These are phyloP conservation scores for Lentinula guzmanii DNA, from an alignment of 768 basidiomycete genomes.

Conservation along the genomic window DNA sequence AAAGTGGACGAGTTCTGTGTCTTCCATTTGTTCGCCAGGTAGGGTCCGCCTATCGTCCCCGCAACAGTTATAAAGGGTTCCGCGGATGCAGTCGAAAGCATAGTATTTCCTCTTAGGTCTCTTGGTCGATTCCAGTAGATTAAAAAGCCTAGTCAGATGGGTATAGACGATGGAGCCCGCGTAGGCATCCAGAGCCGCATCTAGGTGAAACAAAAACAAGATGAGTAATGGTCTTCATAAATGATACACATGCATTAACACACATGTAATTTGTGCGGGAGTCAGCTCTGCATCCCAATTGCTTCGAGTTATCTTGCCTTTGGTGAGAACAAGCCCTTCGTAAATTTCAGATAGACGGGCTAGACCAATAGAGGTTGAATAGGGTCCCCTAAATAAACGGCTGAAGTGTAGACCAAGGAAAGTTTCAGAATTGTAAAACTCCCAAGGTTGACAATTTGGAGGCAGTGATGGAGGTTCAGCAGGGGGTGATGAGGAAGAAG, in stretches of 20 bases:
- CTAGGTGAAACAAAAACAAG: slow-evolving; percentile 23
- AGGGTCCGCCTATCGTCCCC: slow-evolving; percentile 22
- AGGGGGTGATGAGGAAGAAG: background rate
- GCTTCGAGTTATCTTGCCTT: slow-evolving; percentile 56
- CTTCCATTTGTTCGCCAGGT: background rate
- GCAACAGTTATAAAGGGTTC: slow-evolving; percentile 26
- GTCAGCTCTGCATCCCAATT: slow-evolving; percentile 61
- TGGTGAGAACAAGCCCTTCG: slow-evolving; percentile 41
- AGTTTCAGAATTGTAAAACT: background rate
- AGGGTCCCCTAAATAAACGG: slow-evolving; percentile 64
- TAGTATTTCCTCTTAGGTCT: slow-evolving; percentile 35
- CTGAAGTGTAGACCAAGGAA: background rate
- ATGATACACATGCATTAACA: slow-evolving; percentile 18
- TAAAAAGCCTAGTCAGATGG: slow-evolving; percentile 38
- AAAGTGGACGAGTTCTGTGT: background rate
- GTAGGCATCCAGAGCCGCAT: slow-evolving; percentile 70
- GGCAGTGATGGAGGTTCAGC: background rate
- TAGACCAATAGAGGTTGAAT: slow-evolving; percentile 54
- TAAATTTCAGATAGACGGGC: slow-evolving; percentile 62
- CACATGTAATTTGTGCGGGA: slow-evolving; percentile 52
- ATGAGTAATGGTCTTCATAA: slow-evolving; percentile 6
- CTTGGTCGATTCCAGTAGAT: slow-evolving; percentile 17
- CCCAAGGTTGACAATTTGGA: background rate
- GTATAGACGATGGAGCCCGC: slow-evolving; percentile 52
- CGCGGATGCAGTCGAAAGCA: slow-evolving; percentile 48